Conservation (phyloP, 805 yeast genomes). For the fission yeast (Schizosaccharomyces pombe) region ASM294v3 CU329670.1:4627001-4627500, state of each 20-base stretch:
- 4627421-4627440: too few species aligned
- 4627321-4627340: constrained; percentile 30
- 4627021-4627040: constrained; percentile 30
- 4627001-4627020: constrained; percentile 45
- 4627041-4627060: constrained; percentile 31
- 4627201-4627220: constrained; percentile 47
- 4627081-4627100: constrained; percentile 38
- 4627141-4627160: constrained; percentile 36
- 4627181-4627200: constrained; percentile 96
- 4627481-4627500: too few species aligned
- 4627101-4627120: constrained; percentile 61
- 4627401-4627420: too few species aligned
- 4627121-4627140: constrained; percentile 41
- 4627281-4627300: too few species aligned
- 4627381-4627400: too few species aligned
- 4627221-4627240: constrained; percentile 32
- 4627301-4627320: too few species aligned
- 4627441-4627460: too few species aligned
- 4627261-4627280: constrained; percentile 70
- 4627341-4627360: constrained; percentile 22
- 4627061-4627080: constrained; percentile 49
- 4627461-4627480: too few species aligned
- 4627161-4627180: constrained; percentile 68
- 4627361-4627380: constrained; percentile 23
- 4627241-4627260: constrained; percentile 33